A percentile compares a stretch with the other conserved stretches of the same genome.
phyloP scores from a whole-genome alignment of 306 rosid species.

The Begonia loranthoides region DNA sequence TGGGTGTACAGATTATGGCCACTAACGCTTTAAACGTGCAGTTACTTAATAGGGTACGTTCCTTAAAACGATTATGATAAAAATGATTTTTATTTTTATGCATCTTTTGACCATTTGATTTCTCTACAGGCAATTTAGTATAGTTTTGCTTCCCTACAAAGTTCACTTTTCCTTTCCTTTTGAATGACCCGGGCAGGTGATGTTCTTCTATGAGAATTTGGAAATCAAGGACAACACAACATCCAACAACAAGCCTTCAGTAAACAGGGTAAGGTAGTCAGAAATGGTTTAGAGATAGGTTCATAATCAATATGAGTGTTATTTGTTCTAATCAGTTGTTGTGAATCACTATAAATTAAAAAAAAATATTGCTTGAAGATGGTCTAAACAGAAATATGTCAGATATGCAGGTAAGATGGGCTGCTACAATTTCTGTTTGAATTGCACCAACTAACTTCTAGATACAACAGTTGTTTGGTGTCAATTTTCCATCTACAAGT shows the following conservation, averaged over 20 bases:
- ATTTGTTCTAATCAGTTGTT: no score
- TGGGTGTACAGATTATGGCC: constrained; percentile 78
- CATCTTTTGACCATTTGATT: not conserved
- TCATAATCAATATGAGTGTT: not conserved
- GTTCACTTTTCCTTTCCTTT: constrained; percentile 1
- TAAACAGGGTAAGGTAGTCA: constrained; percentile 35
- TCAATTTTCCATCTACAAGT: not conserved
- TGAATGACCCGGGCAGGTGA: constrained; percentile 29
- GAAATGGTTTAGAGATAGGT: constrained; percentile 6
- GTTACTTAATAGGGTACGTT: constrained; percentile 59
- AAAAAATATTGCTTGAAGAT: no score
- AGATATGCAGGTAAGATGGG: not conserved
- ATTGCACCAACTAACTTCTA: no score
- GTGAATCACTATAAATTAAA: no score
- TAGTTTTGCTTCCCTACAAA: not conserved
- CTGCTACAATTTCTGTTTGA: not conserved
- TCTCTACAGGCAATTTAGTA: not conserved
- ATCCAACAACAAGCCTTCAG: constrained; percentile 20
- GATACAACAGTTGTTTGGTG: no score
- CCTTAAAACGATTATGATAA: not conserved
- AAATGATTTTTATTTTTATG: not conserved
- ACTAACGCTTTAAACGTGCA: constrained; percentile 56
- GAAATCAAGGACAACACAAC: constrained; percentile 39
- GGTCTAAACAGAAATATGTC: no score
- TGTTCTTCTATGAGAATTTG: constrained; percentile 51